These are phyloP conservation scores for Aspergillus neoniger DNA, from an alignment of 2,329 filamentous ascomycete genomes.

Conservation along the genomic window DNA sequence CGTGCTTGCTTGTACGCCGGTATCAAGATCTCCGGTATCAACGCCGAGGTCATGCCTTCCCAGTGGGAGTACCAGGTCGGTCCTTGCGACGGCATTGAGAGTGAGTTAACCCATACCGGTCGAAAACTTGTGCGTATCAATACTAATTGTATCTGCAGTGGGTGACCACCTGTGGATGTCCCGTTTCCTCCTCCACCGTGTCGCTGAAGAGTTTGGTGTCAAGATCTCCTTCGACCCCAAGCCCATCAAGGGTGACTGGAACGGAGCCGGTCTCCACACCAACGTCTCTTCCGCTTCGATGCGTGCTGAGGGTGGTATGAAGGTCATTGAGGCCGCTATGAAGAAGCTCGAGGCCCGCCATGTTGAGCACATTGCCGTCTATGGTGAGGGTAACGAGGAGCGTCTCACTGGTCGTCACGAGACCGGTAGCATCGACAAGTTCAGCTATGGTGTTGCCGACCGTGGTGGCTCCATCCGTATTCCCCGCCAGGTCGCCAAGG, in stretches of 20 bases:
- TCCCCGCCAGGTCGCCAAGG: conserved; percentile 77
- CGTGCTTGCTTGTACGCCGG: conserved; percentile 85
- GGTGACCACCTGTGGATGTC: conserved; percentile 97
- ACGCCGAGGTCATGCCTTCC: conserved; percentile 97
- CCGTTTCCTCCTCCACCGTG: conserved; percentile 83
- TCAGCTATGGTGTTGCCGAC: conserved; percentile 93
- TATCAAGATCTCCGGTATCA: conserved; percentile 95
- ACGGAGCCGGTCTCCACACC: conserved; percentile 89
- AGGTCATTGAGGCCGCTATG: conserved; percentile 83
- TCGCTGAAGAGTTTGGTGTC: conserved; percentile 94
- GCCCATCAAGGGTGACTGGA: conserved; percentile 95
- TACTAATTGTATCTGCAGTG: conserved; percentile 55
- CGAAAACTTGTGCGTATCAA: neutral
- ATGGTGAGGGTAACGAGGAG: conserved; percentile 92
- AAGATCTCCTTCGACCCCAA: conserved; percentile 96
- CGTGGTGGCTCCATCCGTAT: conserved; percentile 93
- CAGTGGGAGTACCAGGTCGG: conserved; percentile 99
- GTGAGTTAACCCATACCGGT: conserved; percentile 53
- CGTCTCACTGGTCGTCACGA: conserved; percentile 93
- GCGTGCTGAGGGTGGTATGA: conserved; percentile 90
- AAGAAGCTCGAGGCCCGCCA: conserved; percentile 80
- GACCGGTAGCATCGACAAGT: conserved; percentile 90
- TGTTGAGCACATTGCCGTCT: conserved; percentile 84
- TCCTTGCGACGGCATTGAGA: conserved; percentile 81
- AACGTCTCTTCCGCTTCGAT: conserved; percentile 92